Evolutionary conservation across 495 filamentous ascomycete species (phyloP).

Genomic region (Penicillium canariense): DNA sequence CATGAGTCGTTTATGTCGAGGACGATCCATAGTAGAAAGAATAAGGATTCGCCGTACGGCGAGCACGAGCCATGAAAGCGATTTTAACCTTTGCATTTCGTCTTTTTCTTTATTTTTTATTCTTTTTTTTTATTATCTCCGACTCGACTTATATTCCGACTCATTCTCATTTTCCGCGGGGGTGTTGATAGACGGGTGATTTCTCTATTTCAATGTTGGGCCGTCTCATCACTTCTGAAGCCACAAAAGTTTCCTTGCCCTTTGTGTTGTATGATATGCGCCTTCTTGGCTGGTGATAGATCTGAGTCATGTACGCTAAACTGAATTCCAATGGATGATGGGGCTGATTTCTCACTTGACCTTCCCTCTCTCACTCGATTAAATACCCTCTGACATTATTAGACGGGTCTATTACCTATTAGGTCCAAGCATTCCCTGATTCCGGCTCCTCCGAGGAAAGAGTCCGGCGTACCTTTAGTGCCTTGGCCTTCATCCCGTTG

Average conservation of each 20-base stretch:
- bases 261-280: not conserved
- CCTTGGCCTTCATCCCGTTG: too few relatives aligned
- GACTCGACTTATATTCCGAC: too few relatives aligned
- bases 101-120: not conserved
- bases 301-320: not conserved
- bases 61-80: conserved; percentile 14
- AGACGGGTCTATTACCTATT: too few relatives aligned
- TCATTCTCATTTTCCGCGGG: not conserved
- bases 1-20: conserved; percentile 13
- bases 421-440: not conserved
- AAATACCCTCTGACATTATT: too few relatives aligned
- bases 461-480: not conserved
- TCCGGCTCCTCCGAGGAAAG: too few relatives aligned
- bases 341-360: not conserved
- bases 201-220: not conserved
- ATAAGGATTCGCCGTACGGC: conserved; percentile 13
- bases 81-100: not conserved
- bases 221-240: not conserved
- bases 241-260: not conserved
- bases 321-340: not conserved
- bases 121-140: not conserved
- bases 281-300: not conserved
- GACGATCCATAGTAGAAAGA: conserved; percentile 12
- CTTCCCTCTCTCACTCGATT: too few relatives aligned
- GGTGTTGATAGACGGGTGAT: not conserved